Evolutionary conservation across 2,329 filamentous ascomycete genomes (phyloP).

Genomic region (Fulvia fulva): DNA sequence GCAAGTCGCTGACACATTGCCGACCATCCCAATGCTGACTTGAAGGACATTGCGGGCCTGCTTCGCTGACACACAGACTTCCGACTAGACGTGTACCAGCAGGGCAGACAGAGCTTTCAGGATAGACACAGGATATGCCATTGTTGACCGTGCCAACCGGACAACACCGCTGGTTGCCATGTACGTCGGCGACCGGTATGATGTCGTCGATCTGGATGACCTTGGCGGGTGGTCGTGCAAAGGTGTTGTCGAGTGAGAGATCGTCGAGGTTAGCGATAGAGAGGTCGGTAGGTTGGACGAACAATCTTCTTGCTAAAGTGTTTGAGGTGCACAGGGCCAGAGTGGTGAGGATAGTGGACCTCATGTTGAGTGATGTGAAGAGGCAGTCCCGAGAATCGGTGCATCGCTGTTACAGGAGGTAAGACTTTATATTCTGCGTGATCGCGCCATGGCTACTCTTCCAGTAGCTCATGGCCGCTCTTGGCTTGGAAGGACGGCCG

Average conservation of each 20-base stretch:
- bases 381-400: background rate
- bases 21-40: background rate
- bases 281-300: background rate
- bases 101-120: background rate
- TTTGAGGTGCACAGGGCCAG: background rate
- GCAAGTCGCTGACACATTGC: background rate
- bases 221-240: background rate
- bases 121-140: background rate
- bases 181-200: background rate
- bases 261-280: background rate
- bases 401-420: background rate
- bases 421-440: background rate
- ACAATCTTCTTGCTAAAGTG: background rate
- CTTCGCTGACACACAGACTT: background rate
- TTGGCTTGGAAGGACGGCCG: background rate
- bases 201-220: background rate
- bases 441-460: no score
- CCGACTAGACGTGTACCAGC: background rate
- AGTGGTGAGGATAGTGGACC: background rate
- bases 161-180: background rate
- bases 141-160: background rate
- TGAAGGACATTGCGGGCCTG: background rate
- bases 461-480: background rate
- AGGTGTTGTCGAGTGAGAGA: background rate
- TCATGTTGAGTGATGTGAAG: background rate